Evolutionary conservation across 1,284 basidiomycete genomes (phyloP).

Genomic region (Crucibulum cyathiforme): DNA sequence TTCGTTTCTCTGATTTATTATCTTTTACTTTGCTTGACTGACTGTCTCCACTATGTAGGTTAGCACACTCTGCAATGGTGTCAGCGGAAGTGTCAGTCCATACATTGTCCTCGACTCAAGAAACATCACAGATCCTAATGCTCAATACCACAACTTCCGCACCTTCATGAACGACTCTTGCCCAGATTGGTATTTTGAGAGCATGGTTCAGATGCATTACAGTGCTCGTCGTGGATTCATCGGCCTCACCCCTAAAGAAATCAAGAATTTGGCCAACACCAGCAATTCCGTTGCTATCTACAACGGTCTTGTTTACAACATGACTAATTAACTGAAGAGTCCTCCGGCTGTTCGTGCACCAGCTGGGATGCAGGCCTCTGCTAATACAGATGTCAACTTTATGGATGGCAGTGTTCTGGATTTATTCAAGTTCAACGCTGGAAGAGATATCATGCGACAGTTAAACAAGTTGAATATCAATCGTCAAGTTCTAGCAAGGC

Average conservation of each 20-base stretch:
- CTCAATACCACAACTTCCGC: slow-evolving; percentile 97
- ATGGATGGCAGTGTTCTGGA: slow-evolving; percentile 79
- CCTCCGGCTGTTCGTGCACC: slow-evolving; percentile 68
- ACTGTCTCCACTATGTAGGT: slow-evolving; percentile 55
- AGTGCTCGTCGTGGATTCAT: slow-evolving; percentile 89
- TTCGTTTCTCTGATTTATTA: slow-evolving; percentile 34
- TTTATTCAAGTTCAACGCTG: slow-evolving; percentile 85
- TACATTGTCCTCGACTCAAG: slow-evolving; percentile 82
- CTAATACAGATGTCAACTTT: slow-evolving; percentile 71
- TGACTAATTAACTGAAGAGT: slow-evolving; percentile 79
- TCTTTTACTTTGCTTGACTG: slow-evolving; percentile 6
- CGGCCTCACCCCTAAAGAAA: slow-evolving; percentile 83
- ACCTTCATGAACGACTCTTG: slow-evolving; percentile 85
- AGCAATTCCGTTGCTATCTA: slow-evolving; percentile 81
- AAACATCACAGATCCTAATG: slow-evolving; percentile 82
- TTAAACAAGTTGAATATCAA: slow-evolving; percentile 76
- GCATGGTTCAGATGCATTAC: slow-evolving; percentile 90
- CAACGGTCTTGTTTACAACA: slow-evolving; percentile 86
- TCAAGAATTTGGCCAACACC: slow-evolving; percentile 73
- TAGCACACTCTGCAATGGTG: slow-evolving; percentile 91
- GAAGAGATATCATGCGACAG: slow-evolving; percentile 84
- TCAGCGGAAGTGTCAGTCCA: slow-evolving; percentile 81
- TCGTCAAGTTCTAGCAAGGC: slow-evolving; percentile 70
- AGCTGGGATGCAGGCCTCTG: slow-evolving; percentile 63
- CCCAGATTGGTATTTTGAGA: slow-evolving; percentile 98